Evolutionary conservation across 768 basidiomycete genomes (phyloP).

Genomic region (Megacollybia marginata): DNA sequence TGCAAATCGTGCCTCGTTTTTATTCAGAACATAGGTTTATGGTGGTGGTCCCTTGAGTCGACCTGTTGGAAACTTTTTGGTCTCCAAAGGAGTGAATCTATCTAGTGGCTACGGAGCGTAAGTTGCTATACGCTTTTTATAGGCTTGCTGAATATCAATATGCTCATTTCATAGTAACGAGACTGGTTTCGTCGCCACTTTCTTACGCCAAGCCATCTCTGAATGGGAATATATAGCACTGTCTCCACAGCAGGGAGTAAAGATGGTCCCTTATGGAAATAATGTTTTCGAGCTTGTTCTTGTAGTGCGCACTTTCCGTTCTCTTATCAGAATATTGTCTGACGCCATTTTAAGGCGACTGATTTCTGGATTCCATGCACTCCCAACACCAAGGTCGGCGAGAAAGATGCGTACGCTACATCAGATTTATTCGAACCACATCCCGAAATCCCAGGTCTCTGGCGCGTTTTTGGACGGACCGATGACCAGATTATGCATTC

Average conservation of each 20-base stretch:
- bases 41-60: slow-evolving; percentile 2
- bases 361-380: slow-evolving; percentile 13
- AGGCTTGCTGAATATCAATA: background rate
- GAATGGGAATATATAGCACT: slow-evolving; percentile 30
- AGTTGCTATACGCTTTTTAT: background rate
- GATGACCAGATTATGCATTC: slow-evolving; percentile 35
- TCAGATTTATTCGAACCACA: slow-evolving; percentile 37
- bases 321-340: background rate
- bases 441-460: slow-evolving; percentile 31
- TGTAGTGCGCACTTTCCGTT: slow-evolving; percentile 19
- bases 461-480: slow-evolving; percentile 27
- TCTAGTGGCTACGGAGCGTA: background rate
- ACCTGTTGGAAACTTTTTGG: background rate
- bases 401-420: slow-evolving; percentile 32
- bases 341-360: slow-evolving; percentile 7
- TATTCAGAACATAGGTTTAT: background rate
- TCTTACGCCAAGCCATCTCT: background rate
- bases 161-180: background rate
- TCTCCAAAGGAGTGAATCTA: background rate
- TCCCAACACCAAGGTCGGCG: slow-evolving; percentile 27
- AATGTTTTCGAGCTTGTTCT: slow-evolving; percentile 29
- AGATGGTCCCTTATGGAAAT: slow-evolving; percentile 25
- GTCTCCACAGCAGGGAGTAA: slow-evolving; percentile 11
- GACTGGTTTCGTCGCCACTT: background rate
- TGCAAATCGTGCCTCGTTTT: background rate